These are phyloP conservation scores for Trichophyton mentagrophytes DNA, from an alignment of 2,329 filamentous ascomycete genomes.

Conservation along the genomic window DNA sequence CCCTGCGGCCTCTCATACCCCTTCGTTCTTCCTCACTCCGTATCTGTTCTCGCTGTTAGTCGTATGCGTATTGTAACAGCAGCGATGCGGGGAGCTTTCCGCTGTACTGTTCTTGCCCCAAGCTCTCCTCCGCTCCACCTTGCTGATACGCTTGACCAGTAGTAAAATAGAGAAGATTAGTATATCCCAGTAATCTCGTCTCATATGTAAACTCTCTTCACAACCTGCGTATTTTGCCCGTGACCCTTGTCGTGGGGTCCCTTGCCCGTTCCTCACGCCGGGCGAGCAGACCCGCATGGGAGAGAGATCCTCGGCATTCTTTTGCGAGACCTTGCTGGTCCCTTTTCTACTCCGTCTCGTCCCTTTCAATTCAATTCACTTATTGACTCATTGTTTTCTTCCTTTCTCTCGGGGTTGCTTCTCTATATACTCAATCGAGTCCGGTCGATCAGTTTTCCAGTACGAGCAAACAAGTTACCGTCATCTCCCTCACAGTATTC, in stretches of 20 bases:
- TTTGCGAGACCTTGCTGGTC: background rate
- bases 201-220: conserved; percentile 3
- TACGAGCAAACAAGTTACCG: background rate
- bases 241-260: conserved; percentile 1
- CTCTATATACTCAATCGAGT: background rate
- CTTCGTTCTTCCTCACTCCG: background rate
- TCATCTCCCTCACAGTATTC: background rate
- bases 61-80: background rate
- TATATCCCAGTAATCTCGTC: background rate
- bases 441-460: background rate
- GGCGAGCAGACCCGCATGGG: background rate
- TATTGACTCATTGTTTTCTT: background rate
- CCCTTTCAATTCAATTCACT: background rate
- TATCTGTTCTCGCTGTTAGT: no score
- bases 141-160: background rate
- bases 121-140: conserved; percentile 2
- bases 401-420: background rate
- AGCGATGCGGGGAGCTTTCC: conserved; percentile 3
- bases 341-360: conserved; percentile 1
- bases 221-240: background rate
- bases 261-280: background rate
- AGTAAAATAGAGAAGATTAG: background rate
- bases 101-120: background rate
- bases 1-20: background rate
- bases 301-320: conserved; percentile 1